phyloP scores from a whole-genome alignment of 371 early-diverging fungal species.

The Mortierella sp. region DNA sequence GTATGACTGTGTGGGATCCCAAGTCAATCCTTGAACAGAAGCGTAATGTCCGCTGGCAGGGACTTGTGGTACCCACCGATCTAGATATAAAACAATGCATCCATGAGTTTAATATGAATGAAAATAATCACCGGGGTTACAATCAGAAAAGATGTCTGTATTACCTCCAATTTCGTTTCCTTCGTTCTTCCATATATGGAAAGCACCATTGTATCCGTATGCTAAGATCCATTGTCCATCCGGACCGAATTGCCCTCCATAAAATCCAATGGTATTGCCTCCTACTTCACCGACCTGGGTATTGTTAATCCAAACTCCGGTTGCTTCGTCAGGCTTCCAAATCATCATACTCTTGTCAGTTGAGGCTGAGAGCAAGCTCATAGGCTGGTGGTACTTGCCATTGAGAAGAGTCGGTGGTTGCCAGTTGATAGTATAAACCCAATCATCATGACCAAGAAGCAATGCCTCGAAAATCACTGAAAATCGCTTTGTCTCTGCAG shows the following conservation, averaged over 20 bases:
- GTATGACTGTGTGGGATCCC: constrained; percentile 86
- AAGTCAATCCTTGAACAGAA: constrained; percentile 80
- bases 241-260: constrained; percentile 81
- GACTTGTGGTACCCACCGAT: constrained; percentile 77
- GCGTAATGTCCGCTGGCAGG: constrained; percentile 86
- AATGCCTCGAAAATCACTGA: constrained; percentile 88
- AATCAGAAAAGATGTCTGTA: background rate
- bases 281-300: constrained; percentile 94
- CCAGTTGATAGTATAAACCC: constrained; percentile 93
- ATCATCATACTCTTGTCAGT: constrained; percentile 94
- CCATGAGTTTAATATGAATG: background rate
- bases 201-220: constrained; percentile 89
- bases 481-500: constrained; percentile 59
- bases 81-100: constrained; percentile 18
- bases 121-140: background rate
- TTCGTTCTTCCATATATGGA: constrained; percentile 86
- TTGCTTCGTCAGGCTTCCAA: constrained; percentile 87
- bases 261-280: constrained; percentile 86
- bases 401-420: constrained; percentile 57
- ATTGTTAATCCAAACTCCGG: constrained; percentile 89
- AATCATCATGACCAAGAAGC: constrained; percentile 96
- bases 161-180: constrained; percentile 59
- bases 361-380: constrained; percentile 87
- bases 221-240: constrained; percentile 79
- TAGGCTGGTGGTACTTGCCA: constrained; percentile 69